Evolutionary conservation across 148 eudicot species (phyloP).

Genomic region (Nepenthes gracilis): DNA sequence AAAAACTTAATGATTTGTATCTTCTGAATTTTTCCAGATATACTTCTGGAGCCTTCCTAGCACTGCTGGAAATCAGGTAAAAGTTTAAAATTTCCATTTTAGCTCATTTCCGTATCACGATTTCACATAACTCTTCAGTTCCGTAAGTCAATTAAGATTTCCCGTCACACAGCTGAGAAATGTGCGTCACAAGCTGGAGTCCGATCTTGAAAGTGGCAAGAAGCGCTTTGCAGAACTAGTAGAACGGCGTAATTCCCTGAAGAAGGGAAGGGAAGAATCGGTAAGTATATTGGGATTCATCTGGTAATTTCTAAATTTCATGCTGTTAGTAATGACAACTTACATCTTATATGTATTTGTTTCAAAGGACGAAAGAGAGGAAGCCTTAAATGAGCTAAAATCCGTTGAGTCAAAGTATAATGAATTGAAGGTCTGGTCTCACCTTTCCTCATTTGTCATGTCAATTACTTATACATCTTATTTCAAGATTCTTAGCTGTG

Average conservation of each 20-base stretch:
- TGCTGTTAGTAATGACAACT: not conserved
- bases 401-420: constrained; percentile 64
- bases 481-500: not conserved
- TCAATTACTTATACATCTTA: not conserved
- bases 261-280: constrained; percentile 87
- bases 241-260: constrained; percentile 56
- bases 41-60: constrained; percentile 99
- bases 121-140: not conserved
- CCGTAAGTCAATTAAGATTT: constrained; percentile 4
- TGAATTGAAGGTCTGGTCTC: constrained; percentile 48
- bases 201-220: constrained; percentile 63
- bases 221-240: constrained; percentile 55
- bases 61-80: constrained; percentile 98
- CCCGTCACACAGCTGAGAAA: constrained; percentile 54
- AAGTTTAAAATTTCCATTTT: not conserved
- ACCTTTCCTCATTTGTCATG: constrained; percentile 3
- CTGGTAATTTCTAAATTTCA: not conserved
- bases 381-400: constrained; percentile 63
- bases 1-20: not conserved
- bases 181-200: constrained; percentile 56
- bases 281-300: constrained; percentile 29
- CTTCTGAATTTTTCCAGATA: constrained; percentile 32
- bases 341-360: constrained; percentile 6
- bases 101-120: not conserved
- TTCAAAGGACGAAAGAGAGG: constrained; percentile 81